Percentiles rank a stretch among this genome's conserved stretches.
Conservation (phyloP, 2,329 filamentous ascomycete genomes). For the Pseudogymnoascus sp. region DNA sequence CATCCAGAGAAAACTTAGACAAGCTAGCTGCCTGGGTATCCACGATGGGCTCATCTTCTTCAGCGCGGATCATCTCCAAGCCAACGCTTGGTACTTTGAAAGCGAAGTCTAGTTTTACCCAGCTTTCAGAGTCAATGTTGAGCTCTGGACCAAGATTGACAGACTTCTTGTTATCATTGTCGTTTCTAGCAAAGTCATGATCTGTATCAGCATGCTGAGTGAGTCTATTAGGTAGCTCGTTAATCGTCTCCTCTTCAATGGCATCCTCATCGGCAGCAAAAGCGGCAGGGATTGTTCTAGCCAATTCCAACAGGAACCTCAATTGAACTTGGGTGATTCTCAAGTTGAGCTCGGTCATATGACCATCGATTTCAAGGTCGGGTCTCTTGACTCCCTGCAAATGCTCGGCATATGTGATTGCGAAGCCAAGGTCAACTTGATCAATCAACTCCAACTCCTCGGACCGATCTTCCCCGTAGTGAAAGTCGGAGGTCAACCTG, state of each 20-base stretch:
- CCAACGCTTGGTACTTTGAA: conserved; percentile 86
- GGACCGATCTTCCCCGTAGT: conserved; percentile 61
- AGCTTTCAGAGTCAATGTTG: conserved; percentile 58
- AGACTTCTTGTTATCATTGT: conserved; percentile 32
- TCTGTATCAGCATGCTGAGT: background rate
- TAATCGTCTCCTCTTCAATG: conserved; percentile 63
- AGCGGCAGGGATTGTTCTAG: conserved; percentile 76
- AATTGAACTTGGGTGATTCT: conserved; percentile 84
- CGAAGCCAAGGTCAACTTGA: conserved; percentile 89
- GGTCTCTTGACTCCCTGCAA: conserved; percentile 67
- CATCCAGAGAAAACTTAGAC: conserved; percentile 88
- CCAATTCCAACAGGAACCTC: conserved; percentile 80
- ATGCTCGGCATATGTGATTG: conserved; percentile 86
- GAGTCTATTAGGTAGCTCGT: conserved; percentile 55
- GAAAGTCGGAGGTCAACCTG: conserved; percentile 78
- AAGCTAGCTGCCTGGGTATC: conserved; percentile 72
- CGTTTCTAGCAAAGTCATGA: background rate
- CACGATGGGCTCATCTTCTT: conserved; percentile 68
- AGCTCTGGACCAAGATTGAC: conserved; percentile 62
- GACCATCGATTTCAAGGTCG: conserved; percentile 83
- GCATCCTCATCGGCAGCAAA: conserved; percentile 69
- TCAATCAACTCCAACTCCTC: conserved; percentile 97
- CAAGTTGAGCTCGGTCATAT: conserved; percentile 88
- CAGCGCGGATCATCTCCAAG: conserved; percentile 74
- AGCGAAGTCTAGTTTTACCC: conserved; percentile 88